Evolutionary conservation across 2,329 filamentous ascomycete genomes (phyloP), one percentile per base, ranked within the genome.

Genomic region (Xylariales sp.): DNA sequence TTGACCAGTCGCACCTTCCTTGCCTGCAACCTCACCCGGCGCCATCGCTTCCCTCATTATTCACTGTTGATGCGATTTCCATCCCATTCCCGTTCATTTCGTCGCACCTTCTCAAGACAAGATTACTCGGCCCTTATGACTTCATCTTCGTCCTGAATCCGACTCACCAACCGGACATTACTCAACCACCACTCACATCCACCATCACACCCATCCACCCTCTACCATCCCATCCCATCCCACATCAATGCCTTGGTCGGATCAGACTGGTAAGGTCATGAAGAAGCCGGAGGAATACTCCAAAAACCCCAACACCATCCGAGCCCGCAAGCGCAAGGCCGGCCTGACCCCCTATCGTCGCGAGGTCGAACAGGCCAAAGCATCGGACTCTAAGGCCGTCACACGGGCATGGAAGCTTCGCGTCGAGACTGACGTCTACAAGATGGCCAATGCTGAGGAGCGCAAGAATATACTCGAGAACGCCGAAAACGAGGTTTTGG

Each of bases 221-320:
- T n/a, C n/a, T n/a, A n/a, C n/a, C n/a, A n/a, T n/a, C n/a, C n/a
- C n/a, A n/a, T n/a, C n/a, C n/a, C n/a, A n/a, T n/a, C n/a, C n/a
- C n/a, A n/a, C n/a, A n/a, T n/a, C 8, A 4, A 37, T 37, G 34
- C 34, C 34, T n/a, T 37, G 34, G 34, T 24, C 19, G 5, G 20
- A 25, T 10, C 34, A 37, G 19, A 14, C 19, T 21, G 34, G 34
- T 24, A 18, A 21, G 7, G 12, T 24, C 18, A 32, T 16, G n/a
- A 40, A 40, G 38, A 32, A 33, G 29, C 40, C 49, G 9, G 20
- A 37, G 21, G 44, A 54, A 25, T 58, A 58, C 41, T 57, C 53
- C 0, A 55, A 43, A 0, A 58, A 60, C 28, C 44, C 38, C 3
- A 51, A 54, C 36, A 57, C 55, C 0, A 12, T 54, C 10, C 49